Percentiles rank a stretch among this genome's conserved stretches.
phyloP scores from a whole-genome alignment of 2,329 filamentous ascomycete genomes.

The Fonsecaea pugnacius region DNA sequence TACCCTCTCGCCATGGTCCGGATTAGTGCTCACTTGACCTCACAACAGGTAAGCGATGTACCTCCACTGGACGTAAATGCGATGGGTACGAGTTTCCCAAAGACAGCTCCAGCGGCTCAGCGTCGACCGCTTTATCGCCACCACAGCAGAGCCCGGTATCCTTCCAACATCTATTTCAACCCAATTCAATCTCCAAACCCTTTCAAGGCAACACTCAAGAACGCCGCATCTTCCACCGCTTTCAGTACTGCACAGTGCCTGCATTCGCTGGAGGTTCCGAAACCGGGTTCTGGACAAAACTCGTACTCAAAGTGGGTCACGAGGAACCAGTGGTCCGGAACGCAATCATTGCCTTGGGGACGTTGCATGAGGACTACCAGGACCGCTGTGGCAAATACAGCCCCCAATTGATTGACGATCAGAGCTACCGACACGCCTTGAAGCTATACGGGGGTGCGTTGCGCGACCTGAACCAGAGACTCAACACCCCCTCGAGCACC shows the following conservation, averaged over 20 bases:
- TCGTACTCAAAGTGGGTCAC: constrained; percentile 67
- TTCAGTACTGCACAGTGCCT: constrained; percentile 63
- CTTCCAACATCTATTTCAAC: constrained; percentile 31
- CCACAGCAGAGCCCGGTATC: constrained; percentile 19
- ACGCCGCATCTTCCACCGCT: constrained; percentile 65
- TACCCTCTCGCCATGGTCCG: constrained; percentile 7
- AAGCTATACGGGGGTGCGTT: constrained; percentile 64
- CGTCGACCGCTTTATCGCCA: constrained; percentile 23
- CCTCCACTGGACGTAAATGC: constrained; percentile 63
- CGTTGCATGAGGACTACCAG: constrained; percentile 61
- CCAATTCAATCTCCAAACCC: constrained; percentile 40
- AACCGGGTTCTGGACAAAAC: constrained; percentile 66
- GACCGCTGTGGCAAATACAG: constrained; percentile 36
- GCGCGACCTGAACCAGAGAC: constrained; percentile 54
- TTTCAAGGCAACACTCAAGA: constrained; percentile 60
- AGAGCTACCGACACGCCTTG: constrained; percentile 53
- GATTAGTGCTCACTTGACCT: constrained; percentile 30
- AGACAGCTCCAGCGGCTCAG: constrained; percentile 25
- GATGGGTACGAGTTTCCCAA: constrained; percentile 59
- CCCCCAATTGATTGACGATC: constrained; percentile 57
- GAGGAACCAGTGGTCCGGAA: constrained; percentile 65
- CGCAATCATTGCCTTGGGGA: constrained; percentile 68
- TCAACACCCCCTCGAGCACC: constrained; percentile 49
- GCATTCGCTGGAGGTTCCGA: constrained; percentile 71
- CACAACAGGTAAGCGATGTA: constrained; percentile 58